Conservation (phyloP, 78 protist genomes). For the Guillardia theta region DNA sequence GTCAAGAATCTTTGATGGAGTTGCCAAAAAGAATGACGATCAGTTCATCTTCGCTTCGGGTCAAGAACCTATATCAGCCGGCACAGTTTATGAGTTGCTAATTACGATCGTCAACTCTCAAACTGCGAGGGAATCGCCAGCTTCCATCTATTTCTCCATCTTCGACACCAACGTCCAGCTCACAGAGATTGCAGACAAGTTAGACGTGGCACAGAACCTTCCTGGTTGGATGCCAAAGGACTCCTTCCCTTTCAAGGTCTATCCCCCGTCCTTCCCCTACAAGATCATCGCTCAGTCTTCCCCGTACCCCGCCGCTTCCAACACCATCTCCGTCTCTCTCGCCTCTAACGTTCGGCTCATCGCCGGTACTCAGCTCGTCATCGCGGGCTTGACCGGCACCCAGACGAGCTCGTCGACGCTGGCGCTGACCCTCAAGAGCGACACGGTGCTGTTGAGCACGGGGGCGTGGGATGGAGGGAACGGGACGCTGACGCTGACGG, state of each 20-base stretch:
- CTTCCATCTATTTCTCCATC: too few species aligned
- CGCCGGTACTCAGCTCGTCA: background rate
- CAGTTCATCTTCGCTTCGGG: too few species aligned
- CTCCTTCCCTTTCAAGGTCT: too few species aligned
- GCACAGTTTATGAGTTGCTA: too few species aligned
- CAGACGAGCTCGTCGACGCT: background rate
- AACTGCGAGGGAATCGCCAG: too few species aligned
- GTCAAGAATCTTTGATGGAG: too few species aligned
- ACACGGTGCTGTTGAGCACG: background rate
- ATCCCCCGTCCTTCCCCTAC: background rate
- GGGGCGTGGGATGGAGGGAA: background rate
- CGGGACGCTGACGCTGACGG: background rate
- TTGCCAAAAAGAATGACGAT: too few species aligned
- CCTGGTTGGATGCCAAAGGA: background rate
- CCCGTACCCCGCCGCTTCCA: conserved; percentile 20
- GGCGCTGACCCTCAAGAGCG: background rate
- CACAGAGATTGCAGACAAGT: background rate
- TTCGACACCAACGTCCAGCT: background rate
- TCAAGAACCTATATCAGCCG: too few species aligned
- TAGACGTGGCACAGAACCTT: background rate
- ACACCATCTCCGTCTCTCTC: background rate
- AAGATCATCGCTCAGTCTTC: background rate
- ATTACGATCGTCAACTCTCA: too few species aligned
- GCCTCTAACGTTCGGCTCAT: background rate
- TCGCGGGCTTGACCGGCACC: background rate